A percentile compares a stretch with the other conserved stretches of the same genome.
Conservation (phyloP, 2,329 filamentous ascomycete species). For the Penicillium sp. region DNA sequence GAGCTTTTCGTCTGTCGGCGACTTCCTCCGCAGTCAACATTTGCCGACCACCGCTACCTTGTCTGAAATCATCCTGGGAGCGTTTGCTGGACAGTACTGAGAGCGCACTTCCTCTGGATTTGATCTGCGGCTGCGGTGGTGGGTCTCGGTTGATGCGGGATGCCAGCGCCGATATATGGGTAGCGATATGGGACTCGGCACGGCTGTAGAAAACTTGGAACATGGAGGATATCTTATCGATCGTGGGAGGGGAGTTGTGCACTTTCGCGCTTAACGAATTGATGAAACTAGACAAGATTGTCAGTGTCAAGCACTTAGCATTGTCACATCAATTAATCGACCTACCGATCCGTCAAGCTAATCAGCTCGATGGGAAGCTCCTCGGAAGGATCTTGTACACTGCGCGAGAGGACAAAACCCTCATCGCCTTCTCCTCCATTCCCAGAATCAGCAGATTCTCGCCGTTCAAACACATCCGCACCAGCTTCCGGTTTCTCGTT, state of each 20-base stretch:
- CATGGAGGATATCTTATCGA: conserved; percentile 78
- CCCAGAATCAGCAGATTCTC: conserved; percentile 35
- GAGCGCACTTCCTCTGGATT: conserved; percentile 56
- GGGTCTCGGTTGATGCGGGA: conserved; percentile 71
- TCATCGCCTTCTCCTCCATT: conserved; percentile 35
- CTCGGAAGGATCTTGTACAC: conserved; percentile 69
- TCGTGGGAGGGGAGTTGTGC: conserved; percentile 77
- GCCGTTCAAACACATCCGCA: conserved; percentile 50
- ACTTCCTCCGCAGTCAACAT: conserved; percentile 92
- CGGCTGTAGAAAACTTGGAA: conserved; percentile 93
- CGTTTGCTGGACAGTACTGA: conserved; percentile 54
- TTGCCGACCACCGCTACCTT: conserved; percentile 63
- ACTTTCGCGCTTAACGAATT: conserved; percentile 86
- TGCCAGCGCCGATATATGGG: conserved; percentile 79
- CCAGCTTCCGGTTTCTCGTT: conserved; percentile 28
- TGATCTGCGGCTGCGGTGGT: conserved; percentile 60
- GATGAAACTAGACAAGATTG: conserved; percentile 68
- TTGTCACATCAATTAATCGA: background rate
- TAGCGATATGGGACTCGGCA: conserved; percentile 79
- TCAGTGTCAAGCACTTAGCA: conserved; percentile 3
- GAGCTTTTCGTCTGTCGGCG: conserved; percentile 73
- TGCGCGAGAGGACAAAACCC: conserved; percentile 36
- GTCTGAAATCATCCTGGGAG: conserved; percentile 33
- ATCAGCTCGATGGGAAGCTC: conserved; percentile 93
- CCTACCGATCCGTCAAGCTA: conserved; percentile 81